Evolutionary conservation across 371 early-diverging fungal species (phyloP).

Genomic region (Actinomucor elegans): DNA sequence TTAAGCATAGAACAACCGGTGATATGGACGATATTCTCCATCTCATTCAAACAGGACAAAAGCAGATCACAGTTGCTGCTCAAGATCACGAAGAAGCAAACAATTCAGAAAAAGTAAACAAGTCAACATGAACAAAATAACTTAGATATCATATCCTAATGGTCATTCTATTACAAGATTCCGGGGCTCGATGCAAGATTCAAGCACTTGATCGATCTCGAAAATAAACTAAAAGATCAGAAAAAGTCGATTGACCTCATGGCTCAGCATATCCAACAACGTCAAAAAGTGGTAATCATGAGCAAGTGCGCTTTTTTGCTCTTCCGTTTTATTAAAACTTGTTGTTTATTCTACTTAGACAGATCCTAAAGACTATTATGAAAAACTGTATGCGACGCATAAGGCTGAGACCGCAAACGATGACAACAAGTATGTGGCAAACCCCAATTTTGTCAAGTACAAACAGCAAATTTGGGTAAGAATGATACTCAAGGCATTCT

Average conservation of each 20-base stretch:
- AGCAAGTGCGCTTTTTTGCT: too few species aligned
- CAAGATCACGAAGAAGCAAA: slow-evolving; percentile 11
- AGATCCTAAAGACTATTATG: slow-evolving; percentile 1
- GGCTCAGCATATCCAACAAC: background rate
- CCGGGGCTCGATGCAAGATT: slow-evolving; percentile 1
- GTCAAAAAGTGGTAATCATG: slow-evolving; percentile 11
- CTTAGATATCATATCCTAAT: background rate
- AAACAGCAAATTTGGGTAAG: slow-evolving; percentile 27
- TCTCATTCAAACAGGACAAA: slow-evolving; percentile 7
- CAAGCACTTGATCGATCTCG: slow-evolving; percentile 12
- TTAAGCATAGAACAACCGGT: background rate
- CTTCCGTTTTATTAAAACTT: background rate
- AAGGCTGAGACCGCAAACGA: background rate
- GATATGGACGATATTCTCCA: background rate
- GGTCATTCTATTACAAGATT: background rate
- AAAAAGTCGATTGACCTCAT: background rate
- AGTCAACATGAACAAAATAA: background rate
- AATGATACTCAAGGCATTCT: background rate
- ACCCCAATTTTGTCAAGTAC: slow-evolving; percentile 3
- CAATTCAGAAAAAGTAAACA: slow-evolving; percentile 1
- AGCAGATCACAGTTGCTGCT: background rate
- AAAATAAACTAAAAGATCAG: slow-evolving; percentile 1
- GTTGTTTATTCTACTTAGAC: slow-evolving; percentile 5
- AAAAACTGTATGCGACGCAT: background rate
- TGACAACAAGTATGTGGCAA: slow-evolving; percentile 3